A percentile compares a stretch with the other conserved stretches of the same genome.
Evolutionary conservation across 1,284 basidiomycete species (phyloP).

Genomic region (Cryptococcus sp.): DNA sequence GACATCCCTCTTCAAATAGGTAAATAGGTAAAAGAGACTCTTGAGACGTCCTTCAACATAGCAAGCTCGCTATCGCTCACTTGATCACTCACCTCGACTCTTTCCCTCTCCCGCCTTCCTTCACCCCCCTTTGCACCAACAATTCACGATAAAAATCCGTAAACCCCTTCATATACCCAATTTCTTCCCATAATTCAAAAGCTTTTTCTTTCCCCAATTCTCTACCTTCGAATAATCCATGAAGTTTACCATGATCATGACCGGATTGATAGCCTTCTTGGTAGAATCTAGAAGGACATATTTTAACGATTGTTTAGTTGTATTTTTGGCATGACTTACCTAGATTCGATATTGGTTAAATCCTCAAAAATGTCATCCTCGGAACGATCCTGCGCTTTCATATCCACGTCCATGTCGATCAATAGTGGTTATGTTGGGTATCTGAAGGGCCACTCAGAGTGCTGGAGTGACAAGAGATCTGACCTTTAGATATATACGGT

Average conservation of each 20-base stretch:
- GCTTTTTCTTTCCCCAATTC: constrained; percentile 84
- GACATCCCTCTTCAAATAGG: not conserved
- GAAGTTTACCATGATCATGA: constrained; percentile 74
- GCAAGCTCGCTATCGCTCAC: not conserved
- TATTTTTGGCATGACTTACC: not conserved
- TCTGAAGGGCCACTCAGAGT: too few relatives aligned
- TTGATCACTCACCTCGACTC: constrained; percentile 26
- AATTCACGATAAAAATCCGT: constrained; percentile 63
- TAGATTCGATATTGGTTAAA: not conserved
- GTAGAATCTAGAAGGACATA: constrained; percentile 66
- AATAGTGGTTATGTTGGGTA: too few relatives aligned
- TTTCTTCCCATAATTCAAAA: constrained; percentile 94
- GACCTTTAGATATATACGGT: too few relatives aligned
- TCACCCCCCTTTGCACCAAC: constrained; percentile 39
- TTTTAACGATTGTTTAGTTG: too few relatives aligned
- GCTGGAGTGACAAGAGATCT: too few relatives aligned
- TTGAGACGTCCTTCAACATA: not conserved
- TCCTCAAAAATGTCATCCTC: not conserved
- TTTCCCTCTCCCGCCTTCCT: constrained; percentile 18
- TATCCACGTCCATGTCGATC: too few relatives aligned
- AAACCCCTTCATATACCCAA: constrained; percentile 86
- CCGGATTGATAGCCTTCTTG: constrained; percentile 71
- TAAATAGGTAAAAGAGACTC: not conserved
- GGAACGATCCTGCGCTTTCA: too few relatives aligned
- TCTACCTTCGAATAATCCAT: constrained; percentile 88